Base-by-base conservation (phyloP, 1,139 yeast genomes). In the Kurtzmaniella quercitrusa region DNA sequence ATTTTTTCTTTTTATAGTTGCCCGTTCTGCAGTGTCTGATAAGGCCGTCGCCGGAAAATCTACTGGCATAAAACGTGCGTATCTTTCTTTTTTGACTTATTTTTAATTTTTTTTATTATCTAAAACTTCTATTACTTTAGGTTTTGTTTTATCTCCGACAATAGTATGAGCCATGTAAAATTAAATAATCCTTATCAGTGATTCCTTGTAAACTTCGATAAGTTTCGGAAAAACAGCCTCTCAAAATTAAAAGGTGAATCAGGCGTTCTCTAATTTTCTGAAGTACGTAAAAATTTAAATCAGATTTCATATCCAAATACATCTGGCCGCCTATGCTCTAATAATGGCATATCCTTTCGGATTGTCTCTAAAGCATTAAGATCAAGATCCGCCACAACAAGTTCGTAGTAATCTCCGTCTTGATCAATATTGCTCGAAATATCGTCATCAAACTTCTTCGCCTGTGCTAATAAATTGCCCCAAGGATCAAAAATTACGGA, bases 401-500 rank as follows among this genome's bases (percentile, higher is more conserved):
- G 56, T 48, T 74, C 76, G 42, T 58, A 68, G 43, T 75, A 74
- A 45, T 82, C 82, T 0, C 84, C 80, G 9, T 72, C 74, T 5
- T 58, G 63, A 38, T 63, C 68, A 2, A 66, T 58, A 49, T 79
- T 83, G 5, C 73, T 61, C 5, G 42, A 38, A 30, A 57, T 49
- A 1, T 50, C 56, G 16, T 67, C 71, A 26, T 54, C 50, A 45
- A 60, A 66, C 37, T 55, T 65, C 15, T 49, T 50, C 9, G 80
- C 79, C 50, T 82, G 78, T 0, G 87, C 84, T 1, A 93, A 50
- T 1, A 88, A 72, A 0, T 80, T 74, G 1, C 98, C 98, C 95
- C 96, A 88, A 0, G 98, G 98, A 53, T 87, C 94, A 17, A 91
- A 78, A 8, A 91, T 80, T 51, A 91, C 67, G 0, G 95, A 76